Base-by-base conservation (phyloP, 2,329 filamentous ascomycete species). In the Colletotrichum endophyticum region DNA sequence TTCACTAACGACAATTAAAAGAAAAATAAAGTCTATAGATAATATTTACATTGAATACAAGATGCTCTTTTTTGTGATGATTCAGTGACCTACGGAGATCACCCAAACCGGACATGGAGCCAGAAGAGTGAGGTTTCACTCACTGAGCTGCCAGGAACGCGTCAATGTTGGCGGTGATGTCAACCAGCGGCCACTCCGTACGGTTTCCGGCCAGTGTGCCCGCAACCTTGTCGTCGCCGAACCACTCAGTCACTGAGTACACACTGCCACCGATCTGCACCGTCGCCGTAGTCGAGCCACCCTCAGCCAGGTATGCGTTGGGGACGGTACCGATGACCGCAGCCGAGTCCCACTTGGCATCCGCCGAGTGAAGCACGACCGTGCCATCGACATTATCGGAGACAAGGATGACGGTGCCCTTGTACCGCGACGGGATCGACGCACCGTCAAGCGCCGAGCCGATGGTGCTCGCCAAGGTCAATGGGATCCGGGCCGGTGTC, bases 321-420 rank as follows among this genome's bases (percentile, higher is more conserved):
- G 83, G 71, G 2, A 86, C 77, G 0, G 79, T 79, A 0, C 85
- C 85, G 8, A 86, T 36, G 22, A 84, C 81, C 77, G 84, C 81
- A 4, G 85, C 85, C 3, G 78, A 78, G 25, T 80, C 76, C 85
- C 86, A 87, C 44, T 78, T 78, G 8, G 77, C 81, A 44, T 86
- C 83, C 30, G 76, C 72, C 6, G 85, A 86, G 30, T 80, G 78
- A n/a, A 87, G 75, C n/a, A 87, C 85, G 25, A 83, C 81, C 9
- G 84, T 82, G 1, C 86, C 86, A 3, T 77, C 64, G 6, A 49
- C 69, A 34, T 84, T 80, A 74, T 83, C 82, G 1, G 84, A 75
- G 1, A 83, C 81, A 9, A 87, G 79, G 8, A 86, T 76, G 4
- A 87, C 82, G 8, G 70, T 84, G 25, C 82, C 81, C 11, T 78